Evolutionary conservation across 371 early-diverging fungal genomes (phyloP), one percentile per base, ranked within the genome.

Genomic region (Rhizopus arrhizus): DNA sequence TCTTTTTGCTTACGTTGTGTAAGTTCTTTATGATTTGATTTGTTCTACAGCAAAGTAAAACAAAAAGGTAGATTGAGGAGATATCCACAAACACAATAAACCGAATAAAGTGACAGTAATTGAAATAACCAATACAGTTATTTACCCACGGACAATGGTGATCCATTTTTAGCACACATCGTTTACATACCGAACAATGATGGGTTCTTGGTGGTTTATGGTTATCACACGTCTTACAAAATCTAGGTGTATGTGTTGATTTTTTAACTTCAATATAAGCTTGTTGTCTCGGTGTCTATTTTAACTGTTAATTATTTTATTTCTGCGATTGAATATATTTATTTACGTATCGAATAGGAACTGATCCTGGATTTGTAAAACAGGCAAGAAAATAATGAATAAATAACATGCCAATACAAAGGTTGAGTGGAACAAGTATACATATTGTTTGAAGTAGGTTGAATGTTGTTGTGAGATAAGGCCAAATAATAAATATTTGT

Each of bases 71-170:
- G 16, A 74, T 66, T 16, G 90, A 79, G 4, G 87, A 78, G 28
- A 87, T 62, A 35, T 86, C 80, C 10, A 89, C 91, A 69, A 80
- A 93, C 29, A 83, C 68, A 28, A 96, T 60, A 64, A 97, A 95
- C 5, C 96, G 91, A 46, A 95, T 60, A 73, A 97, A 98, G 69
- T 96, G 89, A 15, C 87, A 87, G 61, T 91, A 90, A 69, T 98
- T 98, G 62, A 58, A 60, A 63, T 89, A 89, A 5, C 98, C 98
- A 36, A 98, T 91, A 78, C 98, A 98, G 72, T 94, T 97, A 77
- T 96, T 95, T 49, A 98, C 86, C 93, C 98, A 99, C 2, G 96
- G 95, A 74, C 98, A 98, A 66, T 98, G 98, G 62, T 94, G 95
- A 59, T 94, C 95, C 93, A 93, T 92, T 71, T 93, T 93, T 34